Evolutionary conservation across 2,329 filamentous ascomycete genomes (phyloP), one percentile per base, ranked within the genome.

Genomic region (Beauveria caledonica): DNA sequence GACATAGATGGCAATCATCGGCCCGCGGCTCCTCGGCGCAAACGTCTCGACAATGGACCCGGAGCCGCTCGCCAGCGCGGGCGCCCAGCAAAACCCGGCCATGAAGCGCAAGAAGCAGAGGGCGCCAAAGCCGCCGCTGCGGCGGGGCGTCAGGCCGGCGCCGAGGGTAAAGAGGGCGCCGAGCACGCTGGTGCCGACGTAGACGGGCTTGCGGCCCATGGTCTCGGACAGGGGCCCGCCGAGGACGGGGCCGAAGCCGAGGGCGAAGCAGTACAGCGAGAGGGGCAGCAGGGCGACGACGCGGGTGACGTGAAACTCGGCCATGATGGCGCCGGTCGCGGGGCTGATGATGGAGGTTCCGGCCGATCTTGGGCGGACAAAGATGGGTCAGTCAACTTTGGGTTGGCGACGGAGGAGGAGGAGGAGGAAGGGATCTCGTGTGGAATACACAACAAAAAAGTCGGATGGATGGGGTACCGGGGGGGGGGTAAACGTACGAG

Each of bases 201-300:
- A 86, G 27, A 86, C 76, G 2, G 77, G 71, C 23, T 77, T 74
- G 1, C 86, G 75, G 2, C 86, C 85, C 39, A 81, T 71, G 0
- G 76, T 79, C 67, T 88, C 86, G 53, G 80, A 84, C 0, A 86
- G 66, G 0, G 84, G 85, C 0, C 84, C 83, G 10, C 80, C 81
- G 15, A 85, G 63, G 54, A 86, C 71, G 7, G 86, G 85, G 0
- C 85, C 85, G 17, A 86, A 73, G 3, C 74, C 82, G 0, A 88
- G 75, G 0, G 84, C 85, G 10, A 86, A 70, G 6, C 84, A 79
- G 68, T 85, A 88, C 6, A 86, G 68, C 0, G 85, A 80, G 0
- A 88, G 69, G 0, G 81, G 80, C 0, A 87, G 71, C n/a, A 88
- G 73, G 0, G 85, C 80, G 8, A 78, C 75, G 1, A 82, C 85